These are phyloP conservation scores for Raphanus raphanistrum DNA, from an alignment of 345 rosid genomes.

Conservation along the genomic window DNA sequence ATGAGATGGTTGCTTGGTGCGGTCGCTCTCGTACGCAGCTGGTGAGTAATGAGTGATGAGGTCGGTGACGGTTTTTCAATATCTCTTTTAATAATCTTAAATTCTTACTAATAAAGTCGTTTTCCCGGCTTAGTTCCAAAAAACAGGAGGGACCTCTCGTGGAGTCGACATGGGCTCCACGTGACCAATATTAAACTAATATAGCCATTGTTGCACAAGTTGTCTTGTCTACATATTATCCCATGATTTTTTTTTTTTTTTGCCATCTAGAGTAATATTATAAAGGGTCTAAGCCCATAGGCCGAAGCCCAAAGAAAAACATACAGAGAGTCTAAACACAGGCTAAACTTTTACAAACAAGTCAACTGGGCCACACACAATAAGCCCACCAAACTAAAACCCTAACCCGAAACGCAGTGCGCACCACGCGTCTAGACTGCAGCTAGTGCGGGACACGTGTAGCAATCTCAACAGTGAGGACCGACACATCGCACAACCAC, in stretches of 20 bases:
- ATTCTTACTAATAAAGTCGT: not conserved
- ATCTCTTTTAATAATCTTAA: not conserved
- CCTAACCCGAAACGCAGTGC: no score
- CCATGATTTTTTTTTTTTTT: not conserved
- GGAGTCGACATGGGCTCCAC: slow-evolving; percentile 28
- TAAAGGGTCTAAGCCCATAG: no score
- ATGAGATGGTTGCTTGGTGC: slow-evolving; percentile 35
- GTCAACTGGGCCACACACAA: no score
- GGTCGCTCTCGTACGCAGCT: slow-evolving; percentile 38
- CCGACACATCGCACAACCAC: no score
- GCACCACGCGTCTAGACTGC: no score
- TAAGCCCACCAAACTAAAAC: no score
- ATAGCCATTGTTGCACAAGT: not conserved
- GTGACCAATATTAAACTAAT: not conserved
- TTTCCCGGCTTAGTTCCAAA: slow-evolving; percentile 31
- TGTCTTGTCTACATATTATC: not conserved
- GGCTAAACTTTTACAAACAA: no score
- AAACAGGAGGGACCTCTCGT: slow-evolving; percentile 27
- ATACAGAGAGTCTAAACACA: no score
- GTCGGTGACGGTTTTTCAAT: slow-evolving; percentile 34
- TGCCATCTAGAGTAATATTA: no score
- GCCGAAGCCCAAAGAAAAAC: no score
- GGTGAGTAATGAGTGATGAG: slow-evolving; percentile 8
- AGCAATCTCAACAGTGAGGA: no score
- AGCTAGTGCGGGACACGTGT: no score